A percentile compares a stretch with the other conserved stretches of the same genome.
Conservation (phyloP, 2,329 filamentous ascomycete species). For the Aspergillus novoparasiticus region DNA sequence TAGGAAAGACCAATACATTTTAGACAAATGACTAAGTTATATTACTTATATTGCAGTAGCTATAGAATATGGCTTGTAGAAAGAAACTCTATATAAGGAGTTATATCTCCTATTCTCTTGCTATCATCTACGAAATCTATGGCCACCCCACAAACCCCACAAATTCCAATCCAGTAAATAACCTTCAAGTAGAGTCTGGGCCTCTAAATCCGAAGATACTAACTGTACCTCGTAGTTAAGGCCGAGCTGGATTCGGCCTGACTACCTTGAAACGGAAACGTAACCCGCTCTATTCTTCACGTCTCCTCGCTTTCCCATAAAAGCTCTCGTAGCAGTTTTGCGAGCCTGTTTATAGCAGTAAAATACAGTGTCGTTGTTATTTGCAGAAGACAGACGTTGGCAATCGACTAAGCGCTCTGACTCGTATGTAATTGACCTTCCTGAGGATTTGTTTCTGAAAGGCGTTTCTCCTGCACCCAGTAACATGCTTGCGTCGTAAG, state of each 20-base stretch:
- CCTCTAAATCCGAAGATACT: not conserved
- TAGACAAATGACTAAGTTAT: too few relatives aligned
- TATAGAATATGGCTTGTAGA: too few relatives aligned
- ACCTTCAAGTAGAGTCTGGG: too few relatives aligned
- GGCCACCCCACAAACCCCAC: not conserved
- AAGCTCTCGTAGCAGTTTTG: not conserved
- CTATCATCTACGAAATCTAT: not conserved
- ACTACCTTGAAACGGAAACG: not conserved
- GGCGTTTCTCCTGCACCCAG: not conserved
- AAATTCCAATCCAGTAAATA: not conserved
- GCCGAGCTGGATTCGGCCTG: not conserved
- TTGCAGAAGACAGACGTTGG: not conserved
- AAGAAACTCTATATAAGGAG: too few relatives aligned
- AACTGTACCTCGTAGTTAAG: not conserved
- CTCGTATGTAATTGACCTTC: not conserved
- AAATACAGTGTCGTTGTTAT: not conserved
- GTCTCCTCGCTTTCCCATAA: not conserved
- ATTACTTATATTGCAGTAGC: too few relatives aligned
- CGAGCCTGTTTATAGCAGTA: not conserved
- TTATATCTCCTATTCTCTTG: not conserved
- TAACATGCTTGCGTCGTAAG: not conserved
- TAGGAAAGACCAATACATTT: too few relatives aligned
- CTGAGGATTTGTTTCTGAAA: not conserved
- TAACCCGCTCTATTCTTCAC: not conserved
- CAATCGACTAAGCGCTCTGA: not conserved